Evolutionary conservation across 805 yeast species (phyloP), one percentile per base, ranked within the genome.

Genomic region (Candida railenensis): DNA sequence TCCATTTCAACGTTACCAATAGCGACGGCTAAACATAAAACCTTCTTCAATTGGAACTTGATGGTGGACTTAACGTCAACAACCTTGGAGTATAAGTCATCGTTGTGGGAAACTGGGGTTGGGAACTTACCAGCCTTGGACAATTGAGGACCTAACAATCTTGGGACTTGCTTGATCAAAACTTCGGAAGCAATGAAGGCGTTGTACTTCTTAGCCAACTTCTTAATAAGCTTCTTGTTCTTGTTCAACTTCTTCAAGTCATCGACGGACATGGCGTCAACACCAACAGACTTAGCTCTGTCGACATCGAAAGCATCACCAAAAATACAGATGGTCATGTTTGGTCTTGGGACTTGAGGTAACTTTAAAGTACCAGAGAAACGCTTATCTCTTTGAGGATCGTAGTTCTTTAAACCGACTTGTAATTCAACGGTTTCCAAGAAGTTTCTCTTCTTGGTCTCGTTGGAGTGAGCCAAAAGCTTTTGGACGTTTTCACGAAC

Each of bases 81-180:
- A 68, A 94, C 94, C 89, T 92, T 94, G 63, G 83, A 71, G 85
- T 89, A 88, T 74, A 94, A 85, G 77, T 94, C 99, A 75, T 94
- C 99, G 77, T 88, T 83, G 88, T 94, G 99, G 59, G 99, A 94
- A 67, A 94, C 99, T 80, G 99, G 99, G 76, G 98, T 92, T 78
- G 99, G 99, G 97, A 94, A 94, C 92, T 94, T 94, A 87, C 99
- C 99, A 73, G 97, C 98, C 88, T 94, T 94, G 65, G 99, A 94
- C 73, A 94, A 89, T 78, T 92, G 97, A 77, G 99, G 99, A 82
- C 99, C 99, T 74, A 94, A 85, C 74, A 94, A 85, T 87, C 99
- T 94, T 80, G 99, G 99, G 74, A 94, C 96, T 83, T 94, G 99
- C 85, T 94, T 94, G 77, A 94, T 94, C 77, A 94, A 88, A 61